Evolutionary conservation across 1,284 basidiomycete species (phyloP).

Genomic region (Pseudozyma pruni): DNA sequence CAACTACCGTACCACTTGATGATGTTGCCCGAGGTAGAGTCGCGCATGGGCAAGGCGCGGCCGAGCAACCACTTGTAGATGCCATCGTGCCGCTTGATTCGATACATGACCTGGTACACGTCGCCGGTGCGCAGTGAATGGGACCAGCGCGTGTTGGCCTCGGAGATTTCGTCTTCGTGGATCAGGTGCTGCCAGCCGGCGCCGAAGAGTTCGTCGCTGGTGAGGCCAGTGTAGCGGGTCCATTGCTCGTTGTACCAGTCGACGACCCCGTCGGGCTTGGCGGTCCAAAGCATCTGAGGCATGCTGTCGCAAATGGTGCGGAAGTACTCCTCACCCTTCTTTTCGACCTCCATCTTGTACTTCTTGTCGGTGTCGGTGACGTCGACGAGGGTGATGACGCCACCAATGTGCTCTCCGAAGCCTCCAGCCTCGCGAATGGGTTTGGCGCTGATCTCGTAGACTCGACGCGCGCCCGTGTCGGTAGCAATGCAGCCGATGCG

Average conservation of each 20-base stretch:
- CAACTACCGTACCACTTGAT: conserved; percentile 67
- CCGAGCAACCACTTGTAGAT: conserved; percentile 65
- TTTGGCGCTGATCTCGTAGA: conserved; percentile 54
- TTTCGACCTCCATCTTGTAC: conserved; percentile 38
- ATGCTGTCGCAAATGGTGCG: conserved; percentile 59
- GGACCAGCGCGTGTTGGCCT: conserved; percentile 59
- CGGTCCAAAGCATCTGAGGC: conserved; percentile 68
- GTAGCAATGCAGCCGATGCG: conserved; percentile 46
- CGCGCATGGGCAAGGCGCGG: conserved; percentile 62
- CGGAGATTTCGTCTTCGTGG: conserved; percentile 67
- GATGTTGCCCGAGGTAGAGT: conserved; percentile 56
- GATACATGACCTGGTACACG: conserved; percentile 67
- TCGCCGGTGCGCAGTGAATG: conserved; percentile 68
- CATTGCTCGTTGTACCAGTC: conserved; percentile 62
- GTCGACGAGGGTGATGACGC: conserved; percentile 53
- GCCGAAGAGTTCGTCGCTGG: conserved; percentile 54
- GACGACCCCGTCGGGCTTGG: conserved; percentile 62
- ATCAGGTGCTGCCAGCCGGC: conserved; percentile 67
- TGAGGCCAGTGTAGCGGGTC: conserved; percentile 67
- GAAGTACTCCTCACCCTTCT: conserved; percentile 60
- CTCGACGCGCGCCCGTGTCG: conserved; percentile 39
- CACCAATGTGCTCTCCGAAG: conserved; percentile 61
- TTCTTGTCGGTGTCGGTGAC: conserved; percentile 44
- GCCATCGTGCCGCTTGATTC: conserved; percentile 61
- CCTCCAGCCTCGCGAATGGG: conserved; percentile 57